Base-by-base conservation (phyloP, 2,329 filamentous ascomycete species). In the Paraphaeosphaeria sporulosa region DNA sequence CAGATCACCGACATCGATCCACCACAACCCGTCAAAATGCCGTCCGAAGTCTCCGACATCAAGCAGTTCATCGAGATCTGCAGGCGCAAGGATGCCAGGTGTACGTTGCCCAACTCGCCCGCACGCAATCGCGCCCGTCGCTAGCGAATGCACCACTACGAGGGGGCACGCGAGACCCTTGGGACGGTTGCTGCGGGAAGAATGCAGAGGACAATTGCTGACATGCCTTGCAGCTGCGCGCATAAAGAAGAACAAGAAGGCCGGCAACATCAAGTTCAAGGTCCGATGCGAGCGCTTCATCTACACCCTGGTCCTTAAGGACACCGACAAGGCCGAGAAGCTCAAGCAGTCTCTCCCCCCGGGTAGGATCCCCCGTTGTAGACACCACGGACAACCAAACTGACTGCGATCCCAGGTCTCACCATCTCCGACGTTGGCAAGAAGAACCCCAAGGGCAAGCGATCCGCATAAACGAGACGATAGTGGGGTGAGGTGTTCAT, bases 21-120 rank as follows among this genome's bases (percentile, higher is more conserved):
- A 68, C 64, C 67, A 79, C 71, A 81, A 62, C 57, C 85, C 84
- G 85, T 84, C 92, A 96, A 86, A 84, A 99, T 99, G 95, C 94
- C 95, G 90, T 88, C 89, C 80, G 93, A 98, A 92, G 91, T 97
- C 83, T 92, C 89, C 81, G 95, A 98, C 83, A 98, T 98, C 89
- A 98, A 99, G 82, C 82, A 97, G 89, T 99, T 99, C 92, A 96
- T 99, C 84, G 95, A 98, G 91, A 97, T 99, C 89, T 97, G 92
- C 90, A 91, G 94, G 85, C 92, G 95, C 83, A 96, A 97, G 88
- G 96, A 99, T 90, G 95, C 95, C 82, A 96, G 92, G 82, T 97
- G 95, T 99, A 92, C 79, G 93, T 94, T 55, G 59, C 56, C 64
- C 54, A 57, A 51, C 51, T 51, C 32, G 23, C 21, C 19, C 25